Percentiles rank a stretch among this genome's conserved stretches.
phyloP scores from a whole-genome alignment of 805 yeast genomes.

The Ogataea ramenticola region DNA sequence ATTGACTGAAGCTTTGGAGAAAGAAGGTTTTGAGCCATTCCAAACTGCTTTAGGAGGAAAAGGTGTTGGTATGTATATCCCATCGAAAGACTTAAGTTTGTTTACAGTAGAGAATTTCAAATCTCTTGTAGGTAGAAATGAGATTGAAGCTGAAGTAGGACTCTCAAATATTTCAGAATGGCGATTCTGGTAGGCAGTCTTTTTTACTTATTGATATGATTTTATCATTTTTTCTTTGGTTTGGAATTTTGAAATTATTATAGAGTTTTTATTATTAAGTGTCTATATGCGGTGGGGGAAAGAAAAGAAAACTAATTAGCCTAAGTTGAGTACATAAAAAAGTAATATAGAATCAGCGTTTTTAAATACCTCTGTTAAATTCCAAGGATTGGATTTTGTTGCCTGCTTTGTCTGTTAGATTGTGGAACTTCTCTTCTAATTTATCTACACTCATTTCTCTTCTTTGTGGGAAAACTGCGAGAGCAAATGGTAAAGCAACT shows the following conservation, averaged over 20 bases:
- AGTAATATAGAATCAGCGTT: no score
- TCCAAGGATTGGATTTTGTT: constrained; percentile 50
- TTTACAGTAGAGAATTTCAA: constrained; percentile 31
- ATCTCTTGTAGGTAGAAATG: constrained; percentile 32
- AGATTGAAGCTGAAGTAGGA: constrained; percentile 42
- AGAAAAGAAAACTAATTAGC: no score
- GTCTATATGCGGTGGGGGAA: no score
- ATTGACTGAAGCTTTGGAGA: constrained; percentile 29
- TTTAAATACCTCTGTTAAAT: constrained; percentile 89
- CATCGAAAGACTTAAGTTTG: not conserved
- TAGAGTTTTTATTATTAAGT: no score
- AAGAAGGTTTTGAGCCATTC: constrained; percentile 62
- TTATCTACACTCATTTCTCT: constrained; percentile 49
- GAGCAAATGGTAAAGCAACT: constrained; percentile 85
- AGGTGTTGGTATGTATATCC: constrained; percentile 61
- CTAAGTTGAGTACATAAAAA: no score
- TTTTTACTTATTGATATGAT: not conserved
- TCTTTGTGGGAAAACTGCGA: constrained; percentile 93
- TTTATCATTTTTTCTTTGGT: not conserved
- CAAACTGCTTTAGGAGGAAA: constrained; percentile 82
- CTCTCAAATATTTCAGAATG: constrained; percentile 36
- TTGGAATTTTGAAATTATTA: no score
- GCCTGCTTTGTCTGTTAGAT: constrained; percentile 57
- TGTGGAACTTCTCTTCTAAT: constrained; percentile 60
- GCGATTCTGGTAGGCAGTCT: constrained; percentile 52